Percentiles rank a stretch among this genome's conserved stretches.
phyloP scores from a whole-genome alignment of 768 basidiomycete species.

The Lactarius tabidus region DNA sequence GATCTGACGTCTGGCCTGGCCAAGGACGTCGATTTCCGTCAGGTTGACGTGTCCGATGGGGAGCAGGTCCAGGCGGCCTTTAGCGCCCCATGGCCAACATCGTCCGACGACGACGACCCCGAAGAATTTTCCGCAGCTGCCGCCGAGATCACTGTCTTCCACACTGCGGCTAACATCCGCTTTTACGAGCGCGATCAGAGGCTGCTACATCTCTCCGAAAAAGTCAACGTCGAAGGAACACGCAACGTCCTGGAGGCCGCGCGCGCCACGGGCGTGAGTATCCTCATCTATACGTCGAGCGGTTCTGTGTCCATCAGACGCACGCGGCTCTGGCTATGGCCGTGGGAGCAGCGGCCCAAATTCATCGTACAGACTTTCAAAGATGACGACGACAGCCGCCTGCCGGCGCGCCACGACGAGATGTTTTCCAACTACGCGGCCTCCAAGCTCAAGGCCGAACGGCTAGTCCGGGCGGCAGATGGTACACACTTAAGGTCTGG shows the following conservation, averaged over 20 bases:
- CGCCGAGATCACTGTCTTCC: conserved; percentile 62
- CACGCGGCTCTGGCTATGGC: conserved; percentile 64
- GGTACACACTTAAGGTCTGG: conserved; percentile 33
- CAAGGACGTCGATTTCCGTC: conserved; percentile 51
- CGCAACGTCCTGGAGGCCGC: conserved; percentile 61
- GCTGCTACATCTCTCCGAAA: conserved; percentile 51
- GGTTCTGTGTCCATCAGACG: conserved; percentile 58
- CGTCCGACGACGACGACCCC: conserved; percentile 7
- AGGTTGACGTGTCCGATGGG: conserved; percentile 55
- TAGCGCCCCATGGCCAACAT: conserved; percentile 53
- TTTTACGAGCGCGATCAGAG: conserved; percentile 61
- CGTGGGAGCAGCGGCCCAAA: conserved; percentile 61
- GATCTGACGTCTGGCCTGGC: conserved; percentile 54
- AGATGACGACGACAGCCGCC: conserved; percentile 55
- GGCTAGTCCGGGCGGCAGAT: conserved; percentile 42
- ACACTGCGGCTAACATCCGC: conserved; percentile 73
- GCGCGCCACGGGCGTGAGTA: conserved; percentile 48
- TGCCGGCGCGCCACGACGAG: conserved; percentile 52
- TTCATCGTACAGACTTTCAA: conserved; percentile 59
- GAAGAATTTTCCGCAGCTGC: conserved; percentile 12
- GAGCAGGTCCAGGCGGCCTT: conserved; percentile 57
- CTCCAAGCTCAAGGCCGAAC: conserved; percentile 59
- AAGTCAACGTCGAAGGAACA: conserved; percentile 65
- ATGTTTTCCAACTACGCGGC: conserved; percentile 79
- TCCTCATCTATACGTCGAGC: conserved; percentile 70